phyloP scores from a whole-genome alignment of 1,284 basidiomycete genomes.

The Moesziomyces antarcticus region DNA sequence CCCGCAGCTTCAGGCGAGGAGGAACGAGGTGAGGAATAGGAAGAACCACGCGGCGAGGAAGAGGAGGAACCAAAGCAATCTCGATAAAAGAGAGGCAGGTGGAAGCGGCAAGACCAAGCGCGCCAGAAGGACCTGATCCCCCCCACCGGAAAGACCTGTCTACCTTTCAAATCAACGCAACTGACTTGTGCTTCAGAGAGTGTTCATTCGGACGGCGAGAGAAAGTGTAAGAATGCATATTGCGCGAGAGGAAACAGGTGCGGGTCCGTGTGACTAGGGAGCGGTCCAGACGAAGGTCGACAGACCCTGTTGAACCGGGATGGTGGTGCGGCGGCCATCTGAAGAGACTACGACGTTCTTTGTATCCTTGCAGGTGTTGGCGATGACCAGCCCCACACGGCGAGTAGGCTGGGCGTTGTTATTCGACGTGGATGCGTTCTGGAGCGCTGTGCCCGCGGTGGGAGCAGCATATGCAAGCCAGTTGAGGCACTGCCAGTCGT shows the following conservation, averaged over 20 bases:
- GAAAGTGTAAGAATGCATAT: neutral
- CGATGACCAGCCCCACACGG: constrained; percentile 39
- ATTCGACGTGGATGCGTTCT: constrained; percentile 9
- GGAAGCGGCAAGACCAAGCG: constrained; percentile 44
- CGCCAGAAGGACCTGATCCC: constrained; percentile 12
- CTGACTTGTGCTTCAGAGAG: neutral
- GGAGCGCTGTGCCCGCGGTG: constrained; percentile 7
- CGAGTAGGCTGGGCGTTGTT: constrained; percentile 11
- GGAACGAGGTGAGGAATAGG: constrained; percentile 21
- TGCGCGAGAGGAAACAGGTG: neutral
- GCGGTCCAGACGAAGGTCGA: constrained; percentile 54
- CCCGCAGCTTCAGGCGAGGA: constrained; percentile 50
- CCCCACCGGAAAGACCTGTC: no score
- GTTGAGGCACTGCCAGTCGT: constrained; percentile 36
- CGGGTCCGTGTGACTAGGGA: constrained; percentile 11
- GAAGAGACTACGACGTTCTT: constrained; percentile 28
- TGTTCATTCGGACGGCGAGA: neutral
- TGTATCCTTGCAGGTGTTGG: constrained; percentile 38
- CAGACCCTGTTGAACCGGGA: constrained; percentile 30
- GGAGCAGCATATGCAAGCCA: constrained; percentile 47
- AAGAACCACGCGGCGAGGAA: constrained; percentile 38
- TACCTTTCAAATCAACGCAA: neutral
- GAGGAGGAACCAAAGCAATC: constrained; percentile 32
- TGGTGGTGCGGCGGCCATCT: constrained; percentile 37
- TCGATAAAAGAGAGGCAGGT: constrained; percentile 32